A percentile compares a stretch with the other conserved stretches of the same genome.
These are phyloP conservation scores for Phytophthora cryptogea DNA, from an alignment of 352 stramenopile genomes.

Conservation along the genomic window DNA sequence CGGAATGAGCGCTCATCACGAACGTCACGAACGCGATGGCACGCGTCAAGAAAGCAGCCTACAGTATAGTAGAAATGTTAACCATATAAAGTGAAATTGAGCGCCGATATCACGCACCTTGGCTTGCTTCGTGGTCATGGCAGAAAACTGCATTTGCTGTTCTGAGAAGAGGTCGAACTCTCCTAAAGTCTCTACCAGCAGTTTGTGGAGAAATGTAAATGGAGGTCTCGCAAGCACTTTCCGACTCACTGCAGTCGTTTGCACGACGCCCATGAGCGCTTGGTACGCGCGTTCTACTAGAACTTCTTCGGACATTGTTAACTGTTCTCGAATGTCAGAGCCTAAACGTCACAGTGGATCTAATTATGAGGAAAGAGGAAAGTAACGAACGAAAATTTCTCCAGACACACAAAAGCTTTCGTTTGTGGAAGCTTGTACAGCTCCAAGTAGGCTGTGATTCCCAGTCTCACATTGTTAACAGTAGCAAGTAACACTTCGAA, in stretches of 20 bases:
- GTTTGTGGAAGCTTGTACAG: too few relatives aligned
- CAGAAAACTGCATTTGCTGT: constrained; percentile 64
- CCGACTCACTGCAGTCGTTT: constrained; percentile 69
- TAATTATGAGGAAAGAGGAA: constrained; percentile 5
- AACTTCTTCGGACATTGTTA: constrained; percentile 24
- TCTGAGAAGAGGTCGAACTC: constrained; percentile 69
- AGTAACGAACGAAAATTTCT: not conserved
- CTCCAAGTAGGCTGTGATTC: too few relatives aligned
- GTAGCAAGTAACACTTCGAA: too few relatives aligned
- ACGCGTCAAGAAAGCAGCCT: constrained; percentile 79
- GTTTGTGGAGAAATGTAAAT: constrained; percentile 86
- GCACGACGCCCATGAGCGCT: constrained; percentile 59
- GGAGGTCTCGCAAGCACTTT: constrained; percentile 73
- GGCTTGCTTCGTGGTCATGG: constrained; percentile 69
- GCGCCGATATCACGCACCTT: constrained; percentile 38
- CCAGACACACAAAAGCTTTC: too few relatives aligned
- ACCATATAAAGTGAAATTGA: not conserved
- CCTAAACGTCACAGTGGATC: not conserved
- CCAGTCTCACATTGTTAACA: too few relatives aligned
- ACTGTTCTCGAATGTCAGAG: not conserved
- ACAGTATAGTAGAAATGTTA: not conserved
- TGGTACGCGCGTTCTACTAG: constrained; percentile 72
- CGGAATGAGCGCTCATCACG: constrained; percentile 45
- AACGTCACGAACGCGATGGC: constrained; percentile 79
- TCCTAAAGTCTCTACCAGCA: constrained; percentile 69